Evolutionary conservation across 768 basidiomycete genomes (phyloP), one percentile per base, ranked within the genome.

Genomic region (Suillus luteus): DNA sequence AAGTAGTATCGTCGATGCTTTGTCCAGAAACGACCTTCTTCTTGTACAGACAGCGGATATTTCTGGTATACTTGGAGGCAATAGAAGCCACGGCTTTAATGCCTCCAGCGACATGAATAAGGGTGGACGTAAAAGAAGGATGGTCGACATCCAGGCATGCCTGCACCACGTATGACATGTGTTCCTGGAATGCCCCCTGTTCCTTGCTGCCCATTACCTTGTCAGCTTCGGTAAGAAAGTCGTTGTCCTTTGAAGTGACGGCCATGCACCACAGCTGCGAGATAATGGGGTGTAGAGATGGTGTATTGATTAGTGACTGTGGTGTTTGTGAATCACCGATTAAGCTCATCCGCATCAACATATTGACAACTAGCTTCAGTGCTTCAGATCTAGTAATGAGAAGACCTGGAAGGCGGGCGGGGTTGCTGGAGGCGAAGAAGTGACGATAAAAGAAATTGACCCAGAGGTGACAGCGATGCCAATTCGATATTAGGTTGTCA

Each of bases 101-200:
- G 24, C 57, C 57, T 27, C 57, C 57, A 41, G 57, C 57, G 17
- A 58, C 57, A 58, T 58, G 38, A 58, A 58, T 31, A n/a, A 58
- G 57, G 57, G 57, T 58, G 40, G 40, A 17, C 17, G 17, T 27
- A 41, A 58, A 58, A 27, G 22, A 19, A 41, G 57, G 57, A 27
- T 27, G 57, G 27, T 27, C 27, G 11, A 41, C 57, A 41, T 58
- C 57, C 57, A 58, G 40, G 24, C 57, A 58, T 58, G 57, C 27
- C 40, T 58, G 57, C 40, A 58, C 57, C 40, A 58, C 40, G 24
- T 58, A 58, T 58, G 57, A 58, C 57, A 58, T 58, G 57, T 58
- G 57, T 40, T 58, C 57, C 40, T 58, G 57, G 57, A 58, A 58
- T 19, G 57, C 57, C 15, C 57, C 57, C 11, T 41, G 40, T 11